Base-by-base conservation (phyloP, 192 early-diverging fungal species). In the Jimgerdemannia flammicorona region DNA sequence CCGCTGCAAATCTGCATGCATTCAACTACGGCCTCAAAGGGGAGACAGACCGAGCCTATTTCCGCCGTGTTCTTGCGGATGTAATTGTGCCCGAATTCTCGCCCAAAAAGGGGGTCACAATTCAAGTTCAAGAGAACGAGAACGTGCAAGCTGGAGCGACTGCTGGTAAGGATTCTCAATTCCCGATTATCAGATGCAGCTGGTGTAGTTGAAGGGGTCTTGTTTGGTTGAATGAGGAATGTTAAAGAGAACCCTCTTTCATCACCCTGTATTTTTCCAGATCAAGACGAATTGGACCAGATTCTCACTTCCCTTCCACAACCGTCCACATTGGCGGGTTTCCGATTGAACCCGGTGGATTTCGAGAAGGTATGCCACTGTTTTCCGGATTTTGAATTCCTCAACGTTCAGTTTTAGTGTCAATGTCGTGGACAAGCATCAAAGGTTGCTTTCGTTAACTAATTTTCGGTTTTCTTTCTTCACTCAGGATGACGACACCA, bases 11-110 rank as follows among this genome's bases (percentile, higher is more conserved):
- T 78, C 85, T 99, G 44, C 93, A 95, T 66, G 98, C 98, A 0
- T 97, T 93, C 85, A 98, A 97, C 86, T 99, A 96, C 83, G 96
- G 95, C 14, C 85, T 99, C 71, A 92, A 93, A 79, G 95, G 92
- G 8, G 88, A 89, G 81, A 82, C 84, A 43, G 95, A 97, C 83
- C 82, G 79, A 54, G 90, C 93, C 67, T 83, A 88, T 41, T 92
- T 97, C 86, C 84, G 84, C 66, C 72, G 83, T 11, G 80, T 87
- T 1, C 84, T 96, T 2, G 79, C 80, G 0, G 84, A 80, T 3
- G 82, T 95, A 17, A 74, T 82, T 40, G 92, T 98, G 11, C 93
- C 95, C 10, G 84, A 89, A 83, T 99, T 98, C 84, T 80, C 74
- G 72, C 97, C 97, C 59, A 95, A 92, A 87, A 79, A 87, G 39